Conservation (phyloP, 148 eudicot genomes). For the Fagopyrum tataricum region DNA sequence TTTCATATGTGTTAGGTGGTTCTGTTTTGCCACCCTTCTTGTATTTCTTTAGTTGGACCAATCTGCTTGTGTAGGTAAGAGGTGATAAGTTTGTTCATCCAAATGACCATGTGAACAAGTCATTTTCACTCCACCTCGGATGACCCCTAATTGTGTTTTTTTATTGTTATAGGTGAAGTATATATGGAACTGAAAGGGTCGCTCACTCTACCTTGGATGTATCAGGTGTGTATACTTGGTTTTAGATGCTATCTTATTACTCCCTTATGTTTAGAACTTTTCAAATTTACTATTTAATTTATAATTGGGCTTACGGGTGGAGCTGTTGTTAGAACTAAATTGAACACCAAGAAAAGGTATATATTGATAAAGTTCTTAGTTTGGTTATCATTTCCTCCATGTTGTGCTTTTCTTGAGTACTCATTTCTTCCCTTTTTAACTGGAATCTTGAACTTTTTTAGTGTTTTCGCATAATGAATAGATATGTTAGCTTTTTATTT, state of each 20-base stretch:
- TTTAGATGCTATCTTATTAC: not conserved
- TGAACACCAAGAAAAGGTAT: conserved; percentile 97
- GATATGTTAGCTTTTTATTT: too few species aligned
- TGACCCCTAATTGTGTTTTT: conserved; percentile 15
- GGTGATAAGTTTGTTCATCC: conserved; percentile 96
- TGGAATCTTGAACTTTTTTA: not conserved
- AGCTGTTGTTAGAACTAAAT: conserved; percentile 95
- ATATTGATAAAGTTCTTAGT: conserved; percentile 6
- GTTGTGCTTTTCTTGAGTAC: not conserved
- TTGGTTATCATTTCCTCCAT: not conserved
- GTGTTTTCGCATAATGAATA: too few species aligned
- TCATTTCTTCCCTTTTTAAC: not conserved
- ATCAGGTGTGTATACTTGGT: conserved; percentile 52
- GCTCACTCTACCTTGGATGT: conserved; percentile 72
- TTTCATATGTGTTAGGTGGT: too few species aligned
- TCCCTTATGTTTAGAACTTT: not conserved
- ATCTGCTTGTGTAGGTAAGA: conserved; percentile 53
- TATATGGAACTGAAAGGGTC: conserved; percentile 83
- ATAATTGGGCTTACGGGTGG: conserved; percentile 64
- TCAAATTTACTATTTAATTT: not conserved
- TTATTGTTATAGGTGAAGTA: conserved; percentile 93
- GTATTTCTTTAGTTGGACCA: not conserved
- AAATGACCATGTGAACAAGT: conserved; percentile 96
- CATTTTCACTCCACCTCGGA: too few species aligned
- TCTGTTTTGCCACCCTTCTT: too few species aligned